Base-by-base conservation (phyloP, 768 basidiomycete genomes). In the Kwoniella mangroviensis region DNA sequence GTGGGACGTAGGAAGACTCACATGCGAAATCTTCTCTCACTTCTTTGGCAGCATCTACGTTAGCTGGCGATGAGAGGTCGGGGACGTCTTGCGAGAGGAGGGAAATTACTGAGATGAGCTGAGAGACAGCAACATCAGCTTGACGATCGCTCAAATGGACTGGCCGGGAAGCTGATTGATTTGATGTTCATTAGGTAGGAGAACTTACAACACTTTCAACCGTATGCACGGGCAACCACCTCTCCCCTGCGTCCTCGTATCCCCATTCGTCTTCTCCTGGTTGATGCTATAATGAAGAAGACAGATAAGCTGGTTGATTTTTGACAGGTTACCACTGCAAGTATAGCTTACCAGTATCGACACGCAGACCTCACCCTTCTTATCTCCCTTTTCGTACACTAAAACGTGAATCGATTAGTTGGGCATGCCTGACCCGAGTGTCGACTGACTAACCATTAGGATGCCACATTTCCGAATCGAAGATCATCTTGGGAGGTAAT, bases 161-260 rank as follows among this genome's bases (percentile, higher is more conserved):
- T 34, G 56, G n/a, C 53, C 19, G 7, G 1, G 6, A 40, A 55
- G 52, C 43, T 24, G 42, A 17, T 51, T 19, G 11, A 9, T 45
- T n/a, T 45, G 7, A 63, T 21, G 4, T 7, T 40, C n/a, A 15
- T 22, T 10, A 34, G 55, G 57, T 51, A 55, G 22, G 52, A 17
- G 4, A 5, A 72, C 87, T 81, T 75, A 98, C 96, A 73, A 99
- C 98, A 5, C 94, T 93, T 85, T 98, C 94, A 42, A 98, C 91
- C 0, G 92, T 92, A 82, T 99, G 97, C 56, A 99, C 94, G 3
- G 97, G 97, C 86, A 95, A 86, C 97, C 97, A 99, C 71, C 97
- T 86, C 85, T 99, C 97, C 54, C 93, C 91, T 1, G 97, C 94
- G 77, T 95, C 93, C 83, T 99, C 97, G 78, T 96, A 98, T 12